Evolutionary conservation across 805 yeast genomes (phyloP), one percentile per base, ranked within the genome.

Genomic region (Sugiyamaella americana): DNA sequence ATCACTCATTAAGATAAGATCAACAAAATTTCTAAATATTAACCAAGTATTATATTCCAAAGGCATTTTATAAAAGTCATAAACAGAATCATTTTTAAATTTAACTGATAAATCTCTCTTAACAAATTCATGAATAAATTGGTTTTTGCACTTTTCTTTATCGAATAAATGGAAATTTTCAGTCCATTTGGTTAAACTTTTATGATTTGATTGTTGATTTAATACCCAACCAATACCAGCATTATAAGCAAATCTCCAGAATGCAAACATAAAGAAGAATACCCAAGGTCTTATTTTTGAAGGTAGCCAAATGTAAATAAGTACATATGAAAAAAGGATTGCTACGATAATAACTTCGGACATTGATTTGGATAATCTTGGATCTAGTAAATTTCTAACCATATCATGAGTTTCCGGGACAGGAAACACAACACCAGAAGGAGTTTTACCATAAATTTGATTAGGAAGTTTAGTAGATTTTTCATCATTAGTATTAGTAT

Each of bases 41-140:
- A 87, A 70, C 95, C 95, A 86, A 24, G 89, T 79, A 63, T 84
- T 86, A 67, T 82, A 82, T 61, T 85, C 95, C 43, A 76, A 68
- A 1, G 95, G 95, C 34, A 63, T 61, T 22, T 57, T 50, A 50
- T 70, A 68, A 26, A 67, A 54, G 19, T 67, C 66, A 42, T 70
- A 62, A 19, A 65, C 58, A 13, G 62, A 60, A 30, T 58, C 54
- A 24, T 56, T 51, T 1, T 71, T 71, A 69, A 76, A 67, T 54
- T 75, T 75, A 24, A 75, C 64, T 21, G 60, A 59, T 47, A 79
- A 61, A 52, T 79, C 82, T 38, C 65, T 59, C 47, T 67, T 64
- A 37, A 72, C 60, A 30, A 82, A 58, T 32, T 57, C 62, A 29
- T 79, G 75, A 22, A 73, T 44, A 10, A 22, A 5, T 32, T 47